phyloP scores from a whole-genome alignment of 805 yeast genomes.

The Wickerhamomyces alni region DNA sequence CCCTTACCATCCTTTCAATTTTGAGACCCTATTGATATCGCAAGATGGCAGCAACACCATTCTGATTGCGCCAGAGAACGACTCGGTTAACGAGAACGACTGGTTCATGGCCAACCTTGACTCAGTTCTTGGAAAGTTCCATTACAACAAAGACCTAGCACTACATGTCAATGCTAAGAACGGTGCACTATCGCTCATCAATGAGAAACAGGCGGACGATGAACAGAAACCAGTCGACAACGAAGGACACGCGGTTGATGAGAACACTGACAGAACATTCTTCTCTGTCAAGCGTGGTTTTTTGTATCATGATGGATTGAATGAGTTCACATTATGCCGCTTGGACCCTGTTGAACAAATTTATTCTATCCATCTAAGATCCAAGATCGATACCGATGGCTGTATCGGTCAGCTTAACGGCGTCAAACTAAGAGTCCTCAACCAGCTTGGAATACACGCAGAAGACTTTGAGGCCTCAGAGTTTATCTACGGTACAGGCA shows the following conservation, averaged over 20 bases:
- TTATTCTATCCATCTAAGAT: conserved; percentile 7
- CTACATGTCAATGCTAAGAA: not conserved
- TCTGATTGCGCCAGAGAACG: not conserved
- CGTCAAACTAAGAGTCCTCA: conserved; percentile 7
- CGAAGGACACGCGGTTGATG: not conserved
- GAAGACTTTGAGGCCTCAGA: conserved; percentile 15
- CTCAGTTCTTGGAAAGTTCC: conserved; percentile 30
- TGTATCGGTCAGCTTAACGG: conserved; percentile 5
- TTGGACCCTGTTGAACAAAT: not conserved
- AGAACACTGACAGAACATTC: not conserved
- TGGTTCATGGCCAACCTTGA: conserved; percentile 55
- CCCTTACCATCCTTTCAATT: too few species aligned
- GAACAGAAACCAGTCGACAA: not conserved
- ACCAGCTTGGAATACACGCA: conserved; percentile 9
- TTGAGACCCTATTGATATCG: too few species aligned
- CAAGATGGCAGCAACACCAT: too few species aligned
- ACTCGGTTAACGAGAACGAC: not conserved
- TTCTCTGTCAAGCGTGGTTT: conserved; percentile 17
- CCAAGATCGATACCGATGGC: not conserved
- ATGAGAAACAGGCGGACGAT: not conserved
- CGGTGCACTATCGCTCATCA: not conserved
- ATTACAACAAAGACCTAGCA: conserved; percentile 44
- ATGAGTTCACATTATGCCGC: conserved; percentile 10
- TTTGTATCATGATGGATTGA: conserved; percentile 6
- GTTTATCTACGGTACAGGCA: conserved; percentile 11